Evolutionary conservation across 2,329 filamentous ascomycete species (phyloP), one percentile per base, ranked within the genome.

Genomic region (Aspergillus fijiensis): DNA sequence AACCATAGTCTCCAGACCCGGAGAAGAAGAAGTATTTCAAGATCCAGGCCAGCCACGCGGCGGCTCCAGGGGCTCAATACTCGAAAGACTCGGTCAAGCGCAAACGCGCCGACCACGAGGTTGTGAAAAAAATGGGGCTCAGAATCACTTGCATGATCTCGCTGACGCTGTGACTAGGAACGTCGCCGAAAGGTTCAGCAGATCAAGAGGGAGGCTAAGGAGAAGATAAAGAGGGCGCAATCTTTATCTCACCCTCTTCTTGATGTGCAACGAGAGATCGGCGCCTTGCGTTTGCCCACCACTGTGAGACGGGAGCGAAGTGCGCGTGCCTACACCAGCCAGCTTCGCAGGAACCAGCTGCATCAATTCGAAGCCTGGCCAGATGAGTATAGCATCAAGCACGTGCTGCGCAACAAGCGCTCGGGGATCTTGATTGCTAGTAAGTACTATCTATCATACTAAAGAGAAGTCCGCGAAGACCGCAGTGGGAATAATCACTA

Each of bases 21-120:
- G 80, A 81, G 49, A 89, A 85, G 72, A 82, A 82, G 42, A 88
- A 85, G 64, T 91, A 90, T 69, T 91, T 90, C 74, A 87, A 85
- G 67, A 83, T 90, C 53, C 84, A 89, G 69, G 67, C 76, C 25
- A 79, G 76, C 56, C 76, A 81, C 62, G 80, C 80, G 16, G 84
- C 85, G 0, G 81, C 85, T 0, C 63, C 76, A 1, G 74, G 72
- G 7, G 78, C 82, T 0, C 74, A 80, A 16, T 89, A 87, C 77
- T 85, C 86, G 9, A 75, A 79, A n/a, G 78, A 84, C 50, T 80
- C 81, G 6, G 83, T 89, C 58, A 87, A 85, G 73, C 80, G 79
- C 64, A 84, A 84, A 55, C 81, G 81, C 61, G 63, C 77, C 3
- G 77, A 83, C 33, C 77, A 82, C 39, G 71, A 77, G 57, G 72